Base-by-base conservation (phyloP, 306 rosid genomes). In the Vigna nakashimae region DNA sequence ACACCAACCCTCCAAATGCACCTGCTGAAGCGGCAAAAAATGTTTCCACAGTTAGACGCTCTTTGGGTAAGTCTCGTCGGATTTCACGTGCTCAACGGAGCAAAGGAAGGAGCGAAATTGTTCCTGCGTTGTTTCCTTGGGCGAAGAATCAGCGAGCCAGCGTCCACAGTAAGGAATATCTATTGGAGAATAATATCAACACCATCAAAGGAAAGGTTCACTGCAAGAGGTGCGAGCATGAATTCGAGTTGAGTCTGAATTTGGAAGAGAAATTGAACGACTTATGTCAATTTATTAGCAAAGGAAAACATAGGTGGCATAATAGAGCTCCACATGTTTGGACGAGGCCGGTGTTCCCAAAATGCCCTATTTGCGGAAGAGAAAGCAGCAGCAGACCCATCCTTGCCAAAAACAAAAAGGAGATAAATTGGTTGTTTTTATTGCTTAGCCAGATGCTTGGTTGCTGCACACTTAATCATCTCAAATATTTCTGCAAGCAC, bases 391-490 rank as follows among this genome's bases (percentile, higher is more conserved):
- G 26, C 3, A 87, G 50, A 73, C 95, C 95, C 0, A 3, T 89
- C 0, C 18, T 89, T 0, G 57, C 73, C 7, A 48, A 79, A 1
- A 84, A 80, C 76, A 79, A 72, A 22, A 65, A 26, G 4, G 4
- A 7, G 0, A 89, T 93, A 22, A 93, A 93, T 15, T 90, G 98
- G 93, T 49, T 93, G 69, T 93, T 93, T 64, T 65, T 93, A 74
- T 73, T 91, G 1, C 18, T 89, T 3, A 89, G 94, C 0, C 85
- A 88, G 50, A 65, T 82, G 84, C 58, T 93, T 1, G 89, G 92
- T 0, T 73, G 73, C 3, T 88, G 91, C 60, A 88, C 86, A 4
- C 10, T 60, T 14, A 1, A 30, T 0, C 42, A 60, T 0, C 42
- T 60, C 22, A 60, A 60, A 7, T 30, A 30, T 30, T 60, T 28